Evolutionary conservation across 495 filamentous ascomycete species (phyloP).

Genomic region (Echria macrotheca): DNA sequence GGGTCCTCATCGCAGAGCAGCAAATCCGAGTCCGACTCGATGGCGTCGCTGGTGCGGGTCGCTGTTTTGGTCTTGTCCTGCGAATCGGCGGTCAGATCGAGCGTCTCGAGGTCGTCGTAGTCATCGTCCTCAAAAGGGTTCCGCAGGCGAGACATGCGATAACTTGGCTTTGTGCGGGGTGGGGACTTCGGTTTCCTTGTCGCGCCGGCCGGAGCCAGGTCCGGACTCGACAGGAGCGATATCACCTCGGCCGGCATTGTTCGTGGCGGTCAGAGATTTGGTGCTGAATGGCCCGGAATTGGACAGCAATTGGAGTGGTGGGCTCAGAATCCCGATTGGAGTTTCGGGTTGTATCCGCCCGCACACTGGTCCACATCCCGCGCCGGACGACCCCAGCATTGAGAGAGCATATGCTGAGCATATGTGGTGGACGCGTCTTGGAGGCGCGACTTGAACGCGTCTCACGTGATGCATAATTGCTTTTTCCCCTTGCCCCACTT

Average conservation of each 20-base stretch:
- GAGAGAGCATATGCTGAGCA: neutral
- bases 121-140: no score
- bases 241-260: conserved; percentile 38
- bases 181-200: neutral
- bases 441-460: conserved; percentile 15
- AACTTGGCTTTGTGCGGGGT: neutral
- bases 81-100: conserved; percentile 1
- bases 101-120: neutral
- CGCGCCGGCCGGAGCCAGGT: neutral
- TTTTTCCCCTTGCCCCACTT: neutral
- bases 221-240: conserved; percentile 30
- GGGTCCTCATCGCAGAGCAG: conserved; percentile 46
- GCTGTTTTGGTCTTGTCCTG: neutral
- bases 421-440: conserved; percentile 7
- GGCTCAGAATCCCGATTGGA: no score
- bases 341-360: neutral
- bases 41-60: neutral
- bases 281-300: neutral
- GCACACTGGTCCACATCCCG: neutral
- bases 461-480: conserved; percentile 10
- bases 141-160: no score
- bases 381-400: neutral
- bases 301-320: neutral
- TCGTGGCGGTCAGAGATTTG: neutral
- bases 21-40: neutral